Conservation (phyloP, 257 asterid genomes). For the Oldenlandia corymbosa region DNA sequence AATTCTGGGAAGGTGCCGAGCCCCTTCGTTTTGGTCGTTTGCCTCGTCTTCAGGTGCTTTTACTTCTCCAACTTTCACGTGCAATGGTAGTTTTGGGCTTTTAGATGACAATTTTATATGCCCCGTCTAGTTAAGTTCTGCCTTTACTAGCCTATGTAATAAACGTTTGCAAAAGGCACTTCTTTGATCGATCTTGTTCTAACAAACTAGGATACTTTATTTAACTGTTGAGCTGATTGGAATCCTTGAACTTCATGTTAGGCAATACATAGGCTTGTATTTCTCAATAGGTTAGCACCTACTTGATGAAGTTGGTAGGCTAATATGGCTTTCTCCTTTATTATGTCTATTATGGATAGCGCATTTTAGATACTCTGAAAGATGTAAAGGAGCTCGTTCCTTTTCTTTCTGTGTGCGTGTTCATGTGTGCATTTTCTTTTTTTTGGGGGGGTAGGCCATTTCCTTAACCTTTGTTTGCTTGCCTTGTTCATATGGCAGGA, state of each 20-base stretch:
- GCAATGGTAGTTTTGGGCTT: constrained; percentile 8
- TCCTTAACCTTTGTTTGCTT: constrained; percentile 4
- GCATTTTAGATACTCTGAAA: background rate
- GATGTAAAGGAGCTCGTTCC: background rate
- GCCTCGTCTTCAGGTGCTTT: constrained; percentile 73
- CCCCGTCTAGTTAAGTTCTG: background rate
- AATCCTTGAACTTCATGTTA: background rate
- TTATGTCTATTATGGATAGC: background rate
- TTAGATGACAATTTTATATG: background rate
- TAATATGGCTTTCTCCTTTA: background rate
- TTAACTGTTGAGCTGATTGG: background rate
- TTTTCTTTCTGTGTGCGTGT: no score
- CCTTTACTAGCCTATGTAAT: background rate
- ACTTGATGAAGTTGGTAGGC: background rate
- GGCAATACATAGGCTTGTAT: background rate
- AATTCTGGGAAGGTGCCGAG: constrained; percentile 80
- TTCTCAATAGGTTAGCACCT: background rate
- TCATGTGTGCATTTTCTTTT: no score
- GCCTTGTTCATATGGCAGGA: constrained; percentile 62
- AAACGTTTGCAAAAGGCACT: background rate
- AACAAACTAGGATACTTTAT: background rate
- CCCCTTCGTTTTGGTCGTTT: constrained; percentile 67
- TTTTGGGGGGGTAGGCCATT: background rate
- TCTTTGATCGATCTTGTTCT: background rate
- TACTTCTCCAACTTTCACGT: constrained; percentile 12